These are phyloP conservation scores for Pseudonitzschia multistriata DNA, from an alignment of 108 stramenopile genomes.

Conservation along the genomic window DNA sequence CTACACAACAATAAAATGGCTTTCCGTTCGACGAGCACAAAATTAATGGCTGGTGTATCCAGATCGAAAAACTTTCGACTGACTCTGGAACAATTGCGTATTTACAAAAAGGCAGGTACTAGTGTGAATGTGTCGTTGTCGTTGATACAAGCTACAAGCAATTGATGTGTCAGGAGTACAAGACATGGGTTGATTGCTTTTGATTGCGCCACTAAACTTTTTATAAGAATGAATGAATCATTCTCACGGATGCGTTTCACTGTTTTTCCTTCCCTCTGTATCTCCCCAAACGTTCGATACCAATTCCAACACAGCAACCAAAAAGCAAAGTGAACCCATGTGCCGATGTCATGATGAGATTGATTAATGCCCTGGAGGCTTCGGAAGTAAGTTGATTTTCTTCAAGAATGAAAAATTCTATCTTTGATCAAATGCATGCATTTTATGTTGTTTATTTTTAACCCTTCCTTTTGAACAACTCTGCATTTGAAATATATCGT, in stretches of 20 bases:
- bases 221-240: background rate
- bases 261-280: background rate
- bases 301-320: conserved; percentile 22
- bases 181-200: background rate
- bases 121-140: background rate
- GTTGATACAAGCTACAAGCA: no score
- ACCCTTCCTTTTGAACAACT: background rate
- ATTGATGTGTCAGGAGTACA: background rate
- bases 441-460: background rate
- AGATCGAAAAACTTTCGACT: conserved; percentile 58
- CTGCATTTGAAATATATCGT: no score
- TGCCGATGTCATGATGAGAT: conserved; percentile 65
- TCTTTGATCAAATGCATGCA: background rate
- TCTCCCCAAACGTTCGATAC: background rate
- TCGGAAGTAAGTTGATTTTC: conserved; percentile 29
- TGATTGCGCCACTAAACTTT: background rate
- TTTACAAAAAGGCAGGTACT: conserved; percentile 58
- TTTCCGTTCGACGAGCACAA: conserved; percentile 11
- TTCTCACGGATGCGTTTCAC: background rate
- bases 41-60: conserved; percentile 17
- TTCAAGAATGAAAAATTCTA: background rate
- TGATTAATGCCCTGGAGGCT: conserved; percentile 72
- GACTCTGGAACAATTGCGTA: conserved; percentile 71
- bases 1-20: background rate
- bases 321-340: conserved; percentile 45